Conservation (phyloP, 805 yeast species). For the Pichia ethanolica region DNA sequence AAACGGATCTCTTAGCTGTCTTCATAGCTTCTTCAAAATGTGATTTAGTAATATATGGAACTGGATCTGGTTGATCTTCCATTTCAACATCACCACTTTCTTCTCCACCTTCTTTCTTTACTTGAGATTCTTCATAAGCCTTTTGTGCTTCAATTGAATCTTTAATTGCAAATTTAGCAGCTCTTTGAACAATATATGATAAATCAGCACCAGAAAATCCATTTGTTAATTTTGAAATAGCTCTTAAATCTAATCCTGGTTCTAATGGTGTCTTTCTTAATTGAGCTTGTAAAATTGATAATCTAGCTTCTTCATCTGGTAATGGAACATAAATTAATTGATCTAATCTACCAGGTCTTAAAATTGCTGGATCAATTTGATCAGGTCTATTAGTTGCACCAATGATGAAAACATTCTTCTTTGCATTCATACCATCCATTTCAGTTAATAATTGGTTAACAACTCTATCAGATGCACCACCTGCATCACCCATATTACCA, state of each 20-base stretch:
- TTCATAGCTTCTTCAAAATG: constrained; percentile 99
- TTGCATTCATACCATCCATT: constrained; percentile 99
- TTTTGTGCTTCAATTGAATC: constrained; percentile 87
- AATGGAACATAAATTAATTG: constrained; percentile 97
- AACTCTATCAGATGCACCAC: constrained; percentile 95
- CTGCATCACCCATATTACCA: constrained; percentile 84
- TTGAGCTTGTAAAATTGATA: constrained; percentile 91
- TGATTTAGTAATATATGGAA: constrained; percentile 86
- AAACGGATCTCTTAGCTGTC: constrained; percentile 95
- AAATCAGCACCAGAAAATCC: constrained; percentile 99
- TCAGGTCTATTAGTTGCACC: constrained; percentile 99
- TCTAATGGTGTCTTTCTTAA: constrained; percentile 97
- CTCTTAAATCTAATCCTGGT: constrained; percentile 84
- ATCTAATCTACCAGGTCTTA: constrained; percentile 98
- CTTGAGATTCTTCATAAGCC: constrained; percentile 42
- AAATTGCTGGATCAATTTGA: constrained; percentile 96
- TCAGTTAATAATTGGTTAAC: constrained; percentile 93
- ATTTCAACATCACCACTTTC: constrained; percentile 37
- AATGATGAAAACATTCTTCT: constrained; percentile 96
- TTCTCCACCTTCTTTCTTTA: constrained; percentile 34
- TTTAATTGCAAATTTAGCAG: constrained; percentile 97
- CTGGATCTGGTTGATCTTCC: constrained; percentile 84
- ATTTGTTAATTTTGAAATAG: constrained; percentile 88
- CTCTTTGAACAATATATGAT: constrained; percentile 93
- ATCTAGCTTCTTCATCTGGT: constrained; percentile 92